phyloP scores from a whole-genome alignment of 2,329 filamentous ascomycete genomes.

The Colletotrichum noveboracense region DNA sequence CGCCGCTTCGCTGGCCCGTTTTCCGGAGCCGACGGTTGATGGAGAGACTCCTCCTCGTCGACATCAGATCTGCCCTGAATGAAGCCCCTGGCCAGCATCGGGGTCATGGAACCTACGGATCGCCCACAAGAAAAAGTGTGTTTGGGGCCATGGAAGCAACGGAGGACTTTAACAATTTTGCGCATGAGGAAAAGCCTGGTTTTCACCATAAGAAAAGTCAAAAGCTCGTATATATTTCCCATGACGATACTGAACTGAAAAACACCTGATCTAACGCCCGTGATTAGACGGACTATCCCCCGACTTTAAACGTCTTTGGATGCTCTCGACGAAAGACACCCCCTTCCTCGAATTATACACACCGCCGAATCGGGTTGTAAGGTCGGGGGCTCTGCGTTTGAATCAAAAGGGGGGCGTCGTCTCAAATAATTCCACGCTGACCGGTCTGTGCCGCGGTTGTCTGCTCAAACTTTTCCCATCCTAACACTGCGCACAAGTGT shows the following conservation, averaged over 20 bases:
- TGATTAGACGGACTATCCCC: background rate
- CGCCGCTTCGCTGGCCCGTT: background rate
- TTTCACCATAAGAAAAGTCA: background rate
- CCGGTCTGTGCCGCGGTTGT: background rate
- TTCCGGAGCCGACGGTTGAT: background rate
- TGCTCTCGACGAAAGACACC: background rate
- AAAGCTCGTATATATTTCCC: slow-evolving; percentile 1
- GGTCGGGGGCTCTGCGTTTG: background rate
- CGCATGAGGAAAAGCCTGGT: background rate
- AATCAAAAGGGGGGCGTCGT: background rate
- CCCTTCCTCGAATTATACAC: background rate
- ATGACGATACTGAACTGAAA: background rate
- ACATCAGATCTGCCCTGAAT: background rate
- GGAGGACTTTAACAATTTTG: background rate
- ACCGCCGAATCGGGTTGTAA: background rate
- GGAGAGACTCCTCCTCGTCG: background rate
- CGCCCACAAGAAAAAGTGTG: background rate
- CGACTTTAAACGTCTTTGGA: background rate
- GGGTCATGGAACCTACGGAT: background rate
- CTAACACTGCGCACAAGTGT: background rate
- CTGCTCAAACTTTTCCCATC: background rate
- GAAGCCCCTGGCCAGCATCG: background rate
- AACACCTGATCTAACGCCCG: background rate
- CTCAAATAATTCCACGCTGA: background rate
- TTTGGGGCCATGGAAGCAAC: background rate